Base-by-base conservation (phyloP, 2,329 filamentous ascomycete species). In the Colletotrichum phormii region DNA sequence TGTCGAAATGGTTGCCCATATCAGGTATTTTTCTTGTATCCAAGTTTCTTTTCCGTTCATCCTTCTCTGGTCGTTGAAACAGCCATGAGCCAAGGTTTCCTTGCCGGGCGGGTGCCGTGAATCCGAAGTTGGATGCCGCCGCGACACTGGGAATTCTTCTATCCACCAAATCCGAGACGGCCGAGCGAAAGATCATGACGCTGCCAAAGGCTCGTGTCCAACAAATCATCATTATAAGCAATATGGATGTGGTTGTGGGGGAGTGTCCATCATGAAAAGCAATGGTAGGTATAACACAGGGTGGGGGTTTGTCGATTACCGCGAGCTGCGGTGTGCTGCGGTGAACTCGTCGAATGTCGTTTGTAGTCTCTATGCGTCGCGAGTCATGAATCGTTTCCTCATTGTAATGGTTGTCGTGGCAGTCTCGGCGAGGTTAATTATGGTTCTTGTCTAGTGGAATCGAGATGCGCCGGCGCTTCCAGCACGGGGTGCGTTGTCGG, bases 1-100 rank as follows among this genome's bases (percentile, higher is more conserved):
- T 78, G 79, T 78, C 79, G 76, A 80, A 80, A 79, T 81, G 82
- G 82, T 83, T 80, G 81, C 82, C 83, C 82, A 84, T 83, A 76
- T 80, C 76, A 78, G 77, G 79, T 81, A 78, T 77, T 79, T 79
- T 79, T 82, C 78, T 78, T 82, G 79, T 83, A 83, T 84, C 80
- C 81, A 81, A 79, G 78, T 81, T 80, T 80, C 77, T 81, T 78
- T 80, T 77, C 81, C 80, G 80, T 80, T 78, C 79, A 71, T 75
- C 72, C 74, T 74, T 72, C 76, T 80, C 77, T 82, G 81, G 78
- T 84, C 78, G 79, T 78, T 22, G 75, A 77, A 80, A 65, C 57
- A 70, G 66, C 70, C 46, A 71, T 64, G 67, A 74, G 66, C 67
- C 64, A 67, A 71, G 46, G 60, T 71, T 61, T 62, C 71, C 42